Base-by-base conservation (phyloP, 1,284 basidiomycete genomes). In the Cryptococcus sp. region DNA sequence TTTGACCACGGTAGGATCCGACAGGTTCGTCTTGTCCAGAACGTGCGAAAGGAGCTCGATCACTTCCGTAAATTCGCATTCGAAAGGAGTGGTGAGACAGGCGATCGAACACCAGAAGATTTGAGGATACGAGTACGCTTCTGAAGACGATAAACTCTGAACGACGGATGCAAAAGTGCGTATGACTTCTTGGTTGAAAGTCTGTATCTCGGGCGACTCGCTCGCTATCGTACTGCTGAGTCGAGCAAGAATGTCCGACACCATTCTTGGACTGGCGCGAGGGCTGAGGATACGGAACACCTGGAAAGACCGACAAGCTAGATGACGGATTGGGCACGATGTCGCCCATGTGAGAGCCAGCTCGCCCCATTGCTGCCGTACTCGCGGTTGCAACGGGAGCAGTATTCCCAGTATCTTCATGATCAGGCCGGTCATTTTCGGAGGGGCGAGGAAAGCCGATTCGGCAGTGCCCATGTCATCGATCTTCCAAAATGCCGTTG, bases 241-340 rank as follows among this genome's bases (percentile, higher is more conserved):
- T 47, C 93, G 85, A 22, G 89, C 89, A 0, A 97, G 83, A 39
- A 95, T 83, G 51, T 88, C 84, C 0, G 89, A 89, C 31, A 97
- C 82, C 78, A 91, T 89, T 13, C 83, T 80, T 52, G 88, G 84
- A 51, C 85, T 87, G 47, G 91, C 83, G 38, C 83, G 82, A 0
- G 91, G 89, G 64, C 86, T 84, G n/a, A 97, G 80, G 1, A 89
- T 86, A 41, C 92, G 87, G 78, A 93, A 93, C n/a, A 92, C 82
- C 74, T 96, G 92, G 64, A 97, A 82, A 2, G 93, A 95, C 35
- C 92, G 85, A 78, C 90, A 92, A 0, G 94, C 93, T 31, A 89
- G 86, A 51, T 88, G 87, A 42, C 91, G 86, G 60, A 93, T 90
- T 4, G 91, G 89, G 68, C 91, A 93, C 1, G 88, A 84, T 3